Percentiles rank a stretch among this genome's conserved stretches.
phyloP scores from a whole-genome alignment of 768 basidiomycete species.

The Hygrophorus russula region DNA sequence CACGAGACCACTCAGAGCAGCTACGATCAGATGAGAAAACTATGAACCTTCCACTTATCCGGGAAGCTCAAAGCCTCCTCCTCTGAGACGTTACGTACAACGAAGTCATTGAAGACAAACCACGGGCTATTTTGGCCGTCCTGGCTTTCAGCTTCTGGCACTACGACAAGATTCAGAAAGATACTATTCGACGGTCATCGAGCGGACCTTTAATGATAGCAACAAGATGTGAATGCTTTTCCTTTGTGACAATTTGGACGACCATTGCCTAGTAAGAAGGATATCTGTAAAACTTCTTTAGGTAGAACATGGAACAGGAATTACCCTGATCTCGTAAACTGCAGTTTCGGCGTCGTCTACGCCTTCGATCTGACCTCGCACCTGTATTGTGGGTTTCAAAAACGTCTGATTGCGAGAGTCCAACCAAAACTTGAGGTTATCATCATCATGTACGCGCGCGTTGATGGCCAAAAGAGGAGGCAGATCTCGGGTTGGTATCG shows the following conservation, averaged over 20 bases:
- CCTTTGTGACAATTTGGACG: constrained; percentile 65
- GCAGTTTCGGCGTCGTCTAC: constrained; percentile 43
- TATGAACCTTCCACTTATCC: constrained; percentile 79
- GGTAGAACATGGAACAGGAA: not conserved
- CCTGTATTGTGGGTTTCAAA: constrained; percentile 41
- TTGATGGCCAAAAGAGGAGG: constrained; percentile 86
- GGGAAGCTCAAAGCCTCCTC: constrained; percentile 83
- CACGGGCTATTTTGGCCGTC: constrained; percentile 45
- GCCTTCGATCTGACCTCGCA: constrained; percentile 51
- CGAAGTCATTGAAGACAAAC: constrained; percentile 97
- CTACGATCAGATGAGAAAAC: not conserved
- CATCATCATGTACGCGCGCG: constrained; percentile 68
- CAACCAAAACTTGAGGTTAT: constrained; percentile 64
- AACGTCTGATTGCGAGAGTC: constrained; percentile 52
- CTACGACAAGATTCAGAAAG: constrained; percentile 21
- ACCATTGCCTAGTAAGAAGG: constrained; percentile 52
- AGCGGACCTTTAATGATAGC: constrained; percentile 72
- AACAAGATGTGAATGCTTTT: constrained; percentile 72
- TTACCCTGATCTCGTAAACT: constrained; percentile 64
- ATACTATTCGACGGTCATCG: not conserved
- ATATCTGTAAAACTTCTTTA: not conserved
- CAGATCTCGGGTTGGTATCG: constrained; percentile 49
- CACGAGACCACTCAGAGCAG: constrained; percentile 1
- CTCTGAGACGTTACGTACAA: constrained; percentile 75
- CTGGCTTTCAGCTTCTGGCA: constrained; percentile 53